Percentiles rank a stretch among this genome's conserved stretches.
These are phyloP conservation scores for Aspergillus fumigatus DNA, from an alignment of 2,329 filamentous ascomycete genomes.

Conservation along the genomic window DNA sequence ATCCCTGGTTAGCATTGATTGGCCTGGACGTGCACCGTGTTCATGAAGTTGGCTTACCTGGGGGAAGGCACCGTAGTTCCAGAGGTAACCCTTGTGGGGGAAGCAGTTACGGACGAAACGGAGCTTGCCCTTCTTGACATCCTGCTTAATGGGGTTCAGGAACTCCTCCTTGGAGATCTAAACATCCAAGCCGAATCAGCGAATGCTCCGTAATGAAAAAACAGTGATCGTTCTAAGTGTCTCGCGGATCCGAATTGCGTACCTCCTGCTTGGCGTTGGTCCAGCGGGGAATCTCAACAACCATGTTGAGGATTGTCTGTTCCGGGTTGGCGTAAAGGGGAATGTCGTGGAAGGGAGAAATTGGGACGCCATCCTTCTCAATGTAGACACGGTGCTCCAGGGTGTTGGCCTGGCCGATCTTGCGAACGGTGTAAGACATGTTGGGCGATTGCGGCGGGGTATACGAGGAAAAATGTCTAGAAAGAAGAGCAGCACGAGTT, in stretches of 20 bases:
- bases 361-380: constrained; percentile 90
- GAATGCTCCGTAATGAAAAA: neutral
- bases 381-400: constrained; percentile 96
- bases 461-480: constrained; percentile 44
- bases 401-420: constrained; percentile 85
- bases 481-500: constrained; percentile 41
- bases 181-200: constrained; percentile 12
- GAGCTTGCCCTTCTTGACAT: constrained; percentile 99
- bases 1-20: neutral
- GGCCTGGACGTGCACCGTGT: neutral
- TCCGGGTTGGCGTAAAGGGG: constrained; percentile 96
- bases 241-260: constrained; percentile 29
- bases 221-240: neutral
- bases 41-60: constrained; percentile 57
- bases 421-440: constrained; percentile 68
- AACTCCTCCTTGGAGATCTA: constrained; percentile 98
- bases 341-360: constrained; percentile 98
- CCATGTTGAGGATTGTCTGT: constrained; percentile 96
- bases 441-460: constrained; percentile 25
- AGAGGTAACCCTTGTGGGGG: constrained; percentile 99
- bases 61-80: constrained; percentile 99
- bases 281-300: constrained; percentile 99
- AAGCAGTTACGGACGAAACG: constrained; percentile 99
- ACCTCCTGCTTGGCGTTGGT: constrained; percentile 99
- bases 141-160: constrained; percentile 99